A percentile compares a stretch with the other conserved stretches of the same genome.
phyloP scores from a whole-genome alignment of 257 asterid species.

The Plantago elongata region DNA sequence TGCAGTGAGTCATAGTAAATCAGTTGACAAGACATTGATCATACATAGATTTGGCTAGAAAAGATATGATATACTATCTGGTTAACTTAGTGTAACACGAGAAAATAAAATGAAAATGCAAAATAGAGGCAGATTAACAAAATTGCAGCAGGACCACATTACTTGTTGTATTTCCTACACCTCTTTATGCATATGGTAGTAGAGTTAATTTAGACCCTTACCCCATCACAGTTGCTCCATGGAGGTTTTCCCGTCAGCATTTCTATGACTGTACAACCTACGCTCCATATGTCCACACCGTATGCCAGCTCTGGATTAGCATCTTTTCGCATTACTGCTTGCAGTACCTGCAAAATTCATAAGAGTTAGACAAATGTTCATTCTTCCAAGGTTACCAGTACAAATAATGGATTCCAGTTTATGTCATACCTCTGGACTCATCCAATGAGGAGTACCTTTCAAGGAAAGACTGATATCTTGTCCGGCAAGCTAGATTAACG shows the following conservation, averaged over 20 bases:
- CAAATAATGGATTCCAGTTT: slow-evolving; percentile 6
- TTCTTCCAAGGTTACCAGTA: background rate
- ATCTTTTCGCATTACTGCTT: slow-evolving; percentile 70
- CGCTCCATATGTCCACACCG: slow-evolving; percentile 87
- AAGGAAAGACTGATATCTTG: slow-evolving; percentile 48
- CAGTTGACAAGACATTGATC: too few relatives aligned
- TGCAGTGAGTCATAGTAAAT: too few relatives aligned
- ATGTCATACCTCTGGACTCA: slow-evolving; percentile 84
- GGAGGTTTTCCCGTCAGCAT: slow-evolving; percentile 92
- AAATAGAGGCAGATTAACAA: background rate
- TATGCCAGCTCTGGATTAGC: slow-evolving; percentile 58
- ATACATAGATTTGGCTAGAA: background rate
- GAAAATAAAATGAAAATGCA: background rate
- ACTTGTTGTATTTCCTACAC: too few relatives aligned
- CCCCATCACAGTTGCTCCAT: slow-evolving; percentile 67
- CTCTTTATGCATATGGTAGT: background rate
- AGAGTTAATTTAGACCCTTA: slow-evolving; percentile 18
- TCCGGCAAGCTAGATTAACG: slow-evolving; percentile 47
- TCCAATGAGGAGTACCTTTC: slow-evolving; percentile 92
- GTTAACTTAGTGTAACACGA: background rate
- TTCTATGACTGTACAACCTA: slow-evolving; percentile 90
- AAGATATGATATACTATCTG: background rate
- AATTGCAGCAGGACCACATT: too few relatives aligned
- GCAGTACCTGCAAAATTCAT: slow-evolving; percentile 51
- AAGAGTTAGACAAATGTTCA: slow-evolving; percentile 1